Conservation (phyloP, 345 rosid genomes). For the Ceriops decandra region DNA sequence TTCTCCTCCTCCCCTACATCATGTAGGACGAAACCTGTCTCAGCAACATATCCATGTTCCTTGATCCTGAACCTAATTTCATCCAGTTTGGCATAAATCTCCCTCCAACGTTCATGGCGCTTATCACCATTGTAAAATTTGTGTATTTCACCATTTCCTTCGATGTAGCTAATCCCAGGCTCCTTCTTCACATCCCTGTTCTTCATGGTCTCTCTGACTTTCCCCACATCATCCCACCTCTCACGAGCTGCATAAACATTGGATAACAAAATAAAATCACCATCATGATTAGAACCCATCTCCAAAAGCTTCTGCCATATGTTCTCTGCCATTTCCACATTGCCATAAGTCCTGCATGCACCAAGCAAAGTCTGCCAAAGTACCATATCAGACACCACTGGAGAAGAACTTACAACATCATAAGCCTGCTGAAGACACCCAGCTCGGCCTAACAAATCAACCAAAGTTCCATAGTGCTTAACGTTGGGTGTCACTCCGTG, state of each 20-base stretch:
- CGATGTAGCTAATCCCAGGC: slow-evolving; percentile 82
- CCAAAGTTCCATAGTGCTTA: slow-evolving; percentile 77
- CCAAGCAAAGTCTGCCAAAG: slow-evolving; percentile 87
- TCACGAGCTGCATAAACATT: slow-evolving; percentile 72
- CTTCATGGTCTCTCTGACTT: slow-evolving; percentile 73
- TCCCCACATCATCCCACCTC: slow-evolving; percentile 79
- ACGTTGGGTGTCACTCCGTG: slow-evolving; percentile 50
- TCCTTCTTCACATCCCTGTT: slow-evolving; percentile 66
- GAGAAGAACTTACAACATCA: slow-evolving; percentile 56
- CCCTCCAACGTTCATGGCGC: slow-evolving; percentile 47
- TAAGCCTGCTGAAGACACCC: slow-evolving; percentile 71
- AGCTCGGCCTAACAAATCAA: slow-evolving; percentile 78
- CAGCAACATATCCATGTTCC: slow-evolving; percentile 70
- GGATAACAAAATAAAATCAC: slow-evolving; percentile 74
- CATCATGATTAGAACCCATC: slow-evolving; percentile 68
- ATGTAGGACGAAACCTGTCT: slow-evolving; percentile 70
- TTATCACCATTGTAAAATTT: slow-evolving; percentile 72
- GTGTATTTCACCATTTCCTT: slow-evolving; percentile 54
- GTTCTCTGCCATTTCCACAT: slow-evolving; percentile 73
- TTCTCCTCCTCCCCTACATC: slow-evolving; percentile 92
- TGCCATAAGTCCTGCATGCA: slow-evolving; percentile 61
- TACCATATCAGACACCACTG: slow-evolving; percentile 56
- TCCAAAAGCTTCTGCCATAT: slow-evolving; percentile 57
- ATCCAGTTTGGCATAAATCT: slow-evolving; percentile 62
- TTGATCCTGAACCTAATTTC: slow-evolving; percentile 68